Evolutionary conservation across 352 stramenopile genomes (phyloP).

Genomic region (Globisporangium nagaii): DNA sequence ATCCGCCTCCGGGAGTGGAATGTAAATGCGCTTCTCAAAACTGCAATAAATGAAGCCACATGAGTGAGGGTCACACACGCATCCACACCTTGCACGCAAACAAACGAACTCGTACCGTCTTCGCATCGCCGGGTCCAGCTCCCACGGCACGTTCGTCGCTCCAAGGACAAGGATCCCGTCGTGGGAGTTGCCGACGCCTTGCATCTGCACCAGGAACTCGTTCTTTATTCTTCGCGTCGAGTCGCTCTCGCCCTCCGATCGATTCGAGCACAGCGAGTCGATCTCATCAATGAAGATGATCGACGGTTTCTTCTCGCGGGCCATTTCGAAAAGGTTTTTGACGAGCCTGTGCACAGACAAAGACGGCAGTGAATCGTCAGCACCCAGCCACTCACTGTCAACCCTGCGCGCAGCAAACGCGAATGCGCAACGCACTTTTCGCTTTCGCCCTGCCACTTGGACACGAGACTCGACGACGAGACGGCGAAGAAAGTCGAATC

Average conservation of each 20-base stretch:
- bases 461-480: constrained; percentile 96
- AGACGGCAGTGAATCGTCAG: no score
- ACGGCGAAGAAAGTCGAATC: constrained; percentile 98
- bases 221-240: constrained; percentile 96
- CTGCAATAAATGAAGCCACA: constrained; percentile 18
- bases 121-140: constrained; percentile 95
- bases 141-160: constrained; percentile 98
- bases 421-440: constrained; percentile 51
- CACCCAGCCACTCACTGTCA: background rate
- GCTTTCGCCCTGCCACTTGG: constrained; percentile 98
- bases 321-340: constrained; percentile 98
- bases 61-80: constrained; percentile 7
- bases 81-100: background rate
- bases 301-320: constrained; percentile 88
- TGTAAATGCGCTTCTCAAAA: constrained; percentile 99
- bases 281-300: constrained; percentile 99
- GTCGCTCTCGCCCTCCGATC: constrained; percentile 94
- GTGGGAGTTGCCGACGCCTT: constrained; percentile 91
- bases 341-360: constrained; percentile 77
- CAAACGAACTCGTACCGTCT: constrained; percentile 62
- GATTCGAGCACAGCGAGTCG: constrained; percentile 91
- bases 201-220: constrained; percentile 98
- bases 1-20: constrained; percentile 93
- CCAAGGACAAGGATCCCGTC: constrained; percentile 93
- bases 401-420: constrained; percentile 21